These are phyloP conservation scores for Trametes hirsuta DNA, from an alignment of 1,284 basidiomycete genomes.

Conservation along the genomic window DNA sequence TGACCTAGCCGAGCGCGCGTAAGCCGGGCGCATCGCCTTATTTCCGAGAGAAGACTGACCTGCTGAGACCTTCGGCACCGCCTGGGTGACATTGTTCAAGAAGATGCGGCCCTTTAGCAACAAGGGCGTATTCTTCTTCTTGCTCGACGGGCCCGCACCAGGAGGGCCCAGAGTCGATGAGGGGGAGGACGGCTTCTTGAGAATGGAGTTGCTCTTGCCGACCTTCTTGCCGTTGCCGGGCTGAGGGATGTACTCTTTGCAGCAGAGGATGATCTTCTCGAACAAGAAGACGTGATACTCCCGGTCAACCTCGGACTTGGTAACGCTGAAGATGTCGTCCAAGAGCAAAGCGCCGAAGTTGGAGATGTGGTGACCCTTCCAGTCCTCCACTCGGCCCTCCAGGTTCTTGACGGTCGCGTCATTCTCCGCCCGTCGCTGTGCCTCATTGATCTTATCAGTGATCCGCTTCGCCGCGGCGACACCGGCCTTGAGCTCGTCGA, in stretches of 20 bases:
- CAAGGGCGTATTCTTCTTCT: conserved; percentile 79
- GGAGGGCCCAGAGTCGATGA: conserved; percentile 43
- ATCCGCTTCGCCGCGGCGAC: conserved; percentile 90
- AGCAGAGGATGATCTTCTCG: conserved; percentile 98
- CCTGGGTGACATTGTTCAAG: conserved; percentile 92
- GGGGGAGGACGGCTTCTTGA: conserved; percentile 67
- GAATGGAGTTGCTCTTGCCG: conserved; percentile 74
- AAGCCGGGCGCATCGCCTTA: conserved; percentile 10
- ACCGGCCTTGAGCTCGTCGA: conserved; percentile 84
- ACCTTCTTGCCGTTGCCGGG: conserved; percentile 60
- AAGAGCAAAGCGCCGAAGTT: conserved; percentile 93
- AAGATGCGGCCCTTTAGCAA: conserved; percentile 97
- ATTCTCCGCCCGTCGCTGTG: conserved; percentile 87
- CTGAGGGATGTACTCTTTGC: conserved; percentile 77
- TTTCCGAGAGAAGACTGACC: conserved; percentile 48
- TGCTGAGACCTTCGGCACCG: conserved; percentile 59
- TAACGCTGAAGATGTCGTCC: conserved; percentile 95
- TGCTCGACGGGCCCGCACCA: conserved; percentile 51
- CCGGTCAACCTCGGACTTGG: conserved; percentile 94
- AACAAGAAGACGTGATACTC: conserved; percentile 99
- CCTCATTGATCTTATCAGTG: conserved; percentile 96
- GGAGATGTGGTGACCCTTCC: conserved; percentile 97
- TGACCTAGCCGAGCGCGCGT: conserved; percentile 35
- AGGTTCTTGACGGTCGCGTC: conserved; percentile 87
- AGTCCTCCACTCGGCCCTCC: conserved; percentile 92